Base-by-base conservation (phyloP, 495 filamentous ascomycete species). In the Hyaloscypha finlandica region DNA sequence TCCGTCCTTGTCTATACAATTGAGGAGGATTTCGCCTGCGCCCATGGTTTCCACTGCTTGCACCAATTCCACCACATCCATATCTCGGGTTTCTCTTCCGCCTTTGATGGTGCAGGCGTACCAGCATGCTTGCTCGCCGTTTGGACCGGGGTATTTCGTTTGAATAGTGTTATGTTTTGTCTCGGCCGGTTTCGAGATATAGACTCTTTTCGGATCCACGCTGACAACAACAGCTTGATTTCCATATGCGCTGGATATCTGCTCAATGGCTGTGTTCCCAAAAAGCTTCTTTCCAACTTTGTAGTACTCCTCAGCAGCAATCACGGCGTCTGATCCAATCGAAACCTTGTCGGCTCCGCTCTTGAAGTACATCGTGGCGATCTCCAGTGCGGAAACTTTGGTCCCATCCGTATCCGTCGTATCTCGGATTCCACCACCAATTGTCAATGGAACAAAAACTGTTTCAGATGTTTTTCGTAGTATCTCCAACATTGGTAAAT, bases 311-410 rank as follows among this genome's bases (percentile, higher is more conserved):
- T 97, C 93, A 0, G 95, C 95, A 9, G 94, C 94, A 39, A 86
- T 85, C 12, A 98, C 95, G 56, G 95, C 94, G 77, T 99, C 96
- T 2, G 91, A 96, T 5, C 96, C 95, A 72, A 99, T 97, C 58
- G 93, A 97, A 20, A 99, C 93, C 82, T 99, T 99, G 78, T 99
- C 95, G n/a, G 95, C 95, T 42, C 95, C 95, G 30, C 89, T 93
- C 81, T 95, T 92, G 84, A 99, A 99, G 82, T 99, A 99, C 85
- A 98, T 89, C 6, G 89, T 94, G 11, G 95, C 95, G 55, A 99
- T 92, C 65, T 98, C 92, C 8, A 97, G 86, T 6, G 95, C 95
- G 12, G 91, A 87, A 3, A 94, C 85, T 63, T 86, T 86, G 12
- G 89, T 94, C n/a, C 96, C 95, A 77, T 97, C 91, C 4, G 89